These are phyloP conservation scores for Dysphania ambrosioides DNA, from an alignment of 148 eudicot species.

Conservation along the genomic window DNA sequence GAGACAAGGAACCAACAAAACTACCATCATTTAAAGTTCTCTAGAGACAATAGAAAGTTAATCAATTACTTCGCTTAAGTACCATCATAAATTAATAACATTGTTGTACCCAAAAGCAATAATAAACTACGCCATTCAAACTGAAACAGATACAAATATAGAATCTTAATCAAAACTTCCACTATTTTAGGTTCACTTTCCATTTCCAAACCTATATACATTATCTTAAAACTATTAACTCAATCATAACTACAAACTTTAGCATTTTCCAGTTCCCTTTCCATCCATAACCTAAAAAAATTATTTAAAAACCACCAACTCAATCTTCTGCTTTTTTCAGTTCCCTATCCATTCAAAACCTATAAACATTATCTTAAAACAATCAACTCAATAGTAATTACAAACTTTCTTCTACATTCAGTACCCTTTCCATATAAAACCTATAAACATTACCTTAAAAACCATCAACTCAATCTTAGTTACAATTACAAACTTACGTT, in stretches of 20 bases:
- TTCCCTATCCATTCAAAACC: background rate
- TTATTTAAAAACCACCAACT: no score
- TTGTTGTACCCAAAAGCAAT: background rate
- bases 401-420: no score
- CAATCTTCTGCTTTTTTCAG: background rate
- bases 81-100: background rate
- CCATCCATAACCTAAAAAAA: no score
- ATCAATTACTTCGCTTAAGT: background rate
- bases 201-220: background rate
- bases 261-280: no score
- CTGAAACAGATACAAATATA: background rate
- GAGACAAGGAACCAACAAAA: background rate
- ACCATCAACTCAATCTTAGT: no score
- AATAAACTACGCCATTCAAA: background rate
- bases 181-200: background rate
- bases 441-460: no score
- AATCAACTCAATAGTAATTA: no score
- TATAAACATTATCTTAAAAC: background rate
- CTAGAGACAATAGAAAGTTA: background rate
- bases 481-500: no score
- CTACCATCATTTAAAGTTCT: conserved; percentile 3
- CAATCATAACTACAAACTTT: no score
- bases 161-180: background rate
- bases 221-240: no score
- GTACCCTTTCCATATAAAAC: no score